Conservation (phyloP, 202 grass and related monocot species). For the Elaeis oleifera region DNA sequence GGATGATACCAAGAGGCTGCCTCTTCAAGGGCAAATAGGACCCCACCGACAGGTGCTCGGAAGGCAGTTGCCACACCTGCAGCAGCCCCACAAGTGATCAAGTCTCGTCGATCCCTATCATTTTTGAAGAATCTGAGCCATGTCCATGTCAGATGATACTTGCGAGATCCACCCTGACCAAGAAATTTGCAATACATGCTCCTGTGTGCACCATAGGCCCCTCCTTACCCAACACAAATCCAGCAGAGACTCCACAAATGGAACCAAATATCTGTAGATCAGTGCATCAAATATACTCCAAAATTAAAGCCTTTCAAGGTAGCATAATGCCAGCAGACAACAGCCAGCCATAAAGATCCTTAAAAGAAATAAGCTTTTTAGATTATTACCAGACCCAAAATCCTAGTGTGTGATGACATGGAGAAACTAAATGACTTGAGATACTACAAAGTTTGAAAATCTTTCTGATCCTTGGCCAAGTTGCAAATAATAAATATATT, state of each 20-base stretch:
- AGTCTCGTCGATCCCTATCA: slow-evolving; percentile 19
- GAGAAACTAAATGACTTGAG: too few relatives aligned
- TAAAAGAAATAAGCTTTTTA: too few relatives aligned
- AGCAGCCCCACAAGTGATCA: slow-evolving; percentile 51
- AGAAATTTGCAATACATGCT: slow-evolving; percentile 42
- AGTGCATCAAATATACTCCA: background rate
- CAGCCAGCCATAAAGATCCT: too few relatives aligned
- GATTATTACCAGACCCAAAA: too few relatives aligned
- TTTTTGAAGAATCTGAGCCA: slow-evolving; percentile 47
- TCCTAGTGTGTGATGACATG: too few relatives aligned
- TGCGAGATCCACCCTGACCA: slow-evolving; percentile 38
- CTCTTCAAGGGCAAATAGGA: slow-evolving; percentile 59
- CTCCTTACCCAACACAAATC: slow-evolving; percentile 58
- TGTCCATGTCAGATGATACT: slow-evolving; percentile 45
- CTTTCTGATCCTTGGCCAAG: too few relatives aligned
- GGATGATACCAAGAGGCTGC: slow-evolving; percentile 46
- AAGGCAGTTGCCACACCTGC: slow-evolving; percentile 50
- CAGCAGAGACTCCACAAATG: slow-evolving; percentile 41
- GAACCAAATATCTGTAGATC: slow-evolving; percentile 44
- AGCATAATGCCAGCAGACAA: too few relatives aligned
- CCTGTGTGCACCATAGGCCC: slow-evolving; percentile 61
- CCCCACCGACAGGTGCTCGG: slow-evolving; percentile 38
- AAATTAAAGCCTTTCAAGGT: too few relatives aligned
- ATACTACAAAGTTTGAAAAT: too few relatives aligned
- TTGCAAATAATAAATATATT: too few relatives aligned